A percentile compares a stretch with the other conserved stretches of the same genome.
phyloP scores from a whole-genome alignment of 805 yeast species.

The Sugiyamaella smithiae region DNA sequence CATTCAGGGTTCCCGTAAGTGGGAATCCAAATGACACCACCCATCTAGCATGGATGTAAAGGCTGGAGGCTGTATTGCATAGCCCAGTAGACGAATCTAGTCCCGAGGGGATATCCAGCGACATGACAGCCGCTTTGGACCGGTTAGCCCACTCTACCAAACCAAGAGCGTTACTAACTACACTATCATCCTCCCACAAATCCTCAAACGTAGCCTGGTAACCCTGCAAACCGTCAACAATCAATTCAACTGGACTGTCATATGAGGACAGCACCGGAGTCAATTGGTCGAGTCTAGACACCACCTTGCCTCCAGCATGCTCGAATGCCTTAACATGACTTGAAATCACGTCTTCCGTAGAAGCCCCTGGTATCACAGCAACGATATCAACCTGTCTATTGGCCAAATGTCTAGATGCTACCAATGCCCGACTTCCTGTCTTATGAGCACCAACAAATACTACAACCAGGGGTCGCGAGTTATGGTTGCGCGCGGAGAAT shows the following conservation, averaged over 20 bases:
- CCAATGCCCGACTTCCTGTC: slow-evolving; percentile 72
- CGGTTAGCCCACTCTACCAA: slow-evolving; percentile 67
- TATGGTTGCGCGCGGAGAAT: slow-evolving; percentile 63
- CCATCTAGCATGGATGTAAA: slow-evolving; percentile 47
- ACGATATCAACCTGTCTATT: slow-evolving; percentile 72
- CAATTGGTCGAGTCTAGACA: slow-evolving; percentile 28
- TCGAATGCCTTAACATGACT: slow-evolving; percentile 54
- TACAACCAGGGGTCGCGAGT: slow-evolving; percentile 74
- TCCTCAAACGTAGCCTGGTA: slow-evolving; percentile 68
- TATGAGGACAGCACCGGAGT: slow-evolving; percentile 39
- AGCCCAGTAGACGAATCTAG: slow-evolving; percentile 79
- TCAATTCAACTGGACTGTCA: slow-evolving; percentile 73
- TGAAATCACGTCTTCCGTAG: slow-evolving; percentile 35
- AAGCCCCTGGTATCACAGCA: slow-evolving; percentile 40
- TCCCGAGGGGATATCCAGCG: slow-evolving; percentile 81
- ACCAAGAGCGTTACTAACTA: slow-evolving; percentile 23
- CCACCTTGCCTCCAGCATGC: slow-evolving; percentile 65
- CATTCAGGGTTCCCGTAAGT: slow-evolving; percentile 56
- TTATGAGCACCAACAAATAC: slow-evolving; percentile 62
- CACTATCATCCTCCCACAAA: slow-evolving; percentile 39
- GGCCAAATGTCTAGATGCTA: slow-evolving; percentile 73
- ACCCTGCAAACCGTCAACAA: slow-evolving; percentile 84
- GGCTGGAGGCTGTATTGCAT: slow-evolving; percentile 5
- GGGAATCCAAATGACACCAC: slow-evolving; percentile 75
- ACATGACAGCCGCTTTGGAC: slow-evolving; percentile 47